These are phyloP conservation scores for Rhodotorula sp. DNA, from an alignment of 1,284 basidiomycete species.

Conservation along the genomic window DNA sequence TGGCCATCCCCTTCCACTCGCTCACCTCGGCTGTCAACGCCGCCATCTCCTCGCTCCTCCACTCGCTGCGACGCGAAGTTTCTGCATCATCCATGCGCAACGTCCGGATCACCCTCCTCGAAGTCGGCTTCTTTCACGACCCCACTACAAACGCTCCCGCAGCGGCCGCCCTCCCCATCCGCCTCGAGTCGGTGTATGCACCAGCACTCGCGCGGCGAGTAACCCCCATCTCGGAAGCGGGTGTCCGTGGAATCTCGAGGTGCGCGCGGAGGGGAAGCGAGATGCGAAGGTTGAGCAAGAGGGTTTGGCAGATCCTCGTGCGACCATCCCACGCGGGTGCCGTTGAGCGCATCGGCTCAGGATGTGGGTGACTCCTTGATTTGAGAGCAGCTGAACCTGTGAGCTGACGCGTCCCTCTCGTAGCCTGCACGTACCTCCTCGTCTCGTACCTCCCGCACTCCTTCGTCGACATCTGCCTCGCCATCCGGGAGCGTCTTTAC, in stretches of 20 bases:
- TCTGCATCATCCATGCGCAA: slow-evolving; percentile 3
- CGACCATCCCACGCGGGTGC: slow-evolving; percentile 6
- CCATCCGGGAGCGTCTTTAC: slow-evolving; percentile 22
- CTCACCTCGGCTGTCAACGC: slow-evolving; percentile 31
- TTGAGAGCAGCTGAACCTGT: too few relatives aligned
- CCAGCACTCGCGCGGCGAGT: slow-evolving; percentile 20
- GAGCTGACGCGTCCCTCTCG: too few relatives aligned
- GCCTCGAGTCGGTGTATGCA: slow-evolving; percentile 30
- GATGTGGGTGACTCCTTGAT: slow-evolving; percentile 19
- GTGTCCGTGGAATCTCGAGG: background rate
- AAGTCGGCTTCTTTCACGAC: slow-evolving; percentile 26
- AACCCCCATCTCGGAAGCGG: background rate
- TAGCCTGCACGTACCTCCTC: slow-evolving; percentile 31
- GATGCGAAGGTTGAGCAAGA: slow-evolving; percentile 11
- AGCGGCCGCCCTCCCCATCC: slow-evolving; percentile 10
- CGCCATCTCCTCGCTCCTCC: slow-evolving; percentile 27
- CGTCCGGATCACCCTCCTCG: slow-evolving; percentile 24
- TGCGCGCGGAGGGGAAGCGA: slow-evolving; percentile 12
- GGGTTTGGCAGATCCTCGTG: slow-evolving; percentile 23
- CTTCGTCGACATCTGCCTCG: slow-evolving; percentile 24
- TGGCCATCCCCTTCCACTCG: slow-evolving; percentile 31
- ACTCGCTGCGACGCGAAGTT: slow-evolving; percentile 37
- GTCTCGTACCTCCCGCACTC: slow-evolving; percentile 17
- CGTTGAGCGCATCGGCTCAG: slow-evolving; percentile 13
- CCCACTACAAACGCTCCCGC: background rate